Evolutionary conservation across 805 yeast species (phyloP).

Genomic region (Starmerella kuoi): DNA sequence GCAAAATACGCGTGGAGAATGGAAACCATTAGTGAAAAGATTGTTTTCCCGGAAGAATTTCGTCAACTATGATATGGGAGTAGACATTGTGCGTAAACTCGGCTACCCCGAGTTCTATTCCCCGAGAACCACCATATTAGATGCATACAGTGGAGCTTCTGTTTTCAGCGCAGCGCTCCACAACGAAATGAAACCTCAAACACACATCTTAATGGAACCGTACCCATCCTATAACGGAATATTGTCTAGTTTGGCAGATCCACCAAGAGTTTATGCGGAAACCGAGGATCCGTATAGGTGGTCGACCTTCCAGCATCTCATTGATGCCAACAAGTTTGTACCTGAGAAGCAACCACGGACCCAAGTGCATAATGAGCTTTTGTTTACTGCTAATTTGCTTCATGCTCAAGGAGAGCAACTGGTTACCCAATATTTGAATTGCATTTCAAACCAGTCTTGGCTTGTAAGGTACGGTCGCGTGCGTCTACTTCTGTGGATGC

Average conservation of each 20-base stretch:
- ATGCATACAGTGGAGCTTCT: constrained; percentile 34
- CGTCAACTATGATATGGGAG: constrained; percentile 24
- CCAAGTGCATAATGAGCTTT: constrained; percentile 40
- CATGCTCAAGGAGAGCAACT: constrained; percentile 51
- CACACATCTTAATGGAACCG: constrained; percentile 52
- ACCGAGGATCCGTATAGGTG: constrained; percentile 53
- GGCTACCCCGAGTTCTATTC: constrained; percentile 31
- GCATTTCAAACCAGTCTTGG: constrained; percentile 64
- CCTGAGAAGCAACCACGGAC: constrained; percentile 32
- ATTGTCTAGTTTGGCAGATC: constrained; percentile 14
- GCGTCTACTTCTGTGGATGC: constrained; percentile 58
- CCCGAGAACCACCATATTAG: constrained; percentile 25
- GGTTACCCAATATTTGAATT: constrained; percentile 60
- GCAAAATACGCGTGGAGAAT: constrained; percentile 21
- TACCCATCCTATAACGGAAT: constrained; percentile 28
- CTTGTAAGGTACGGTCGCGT: constrained; percentile 60
- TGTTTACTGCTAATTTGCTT: constrained; percentile 50
- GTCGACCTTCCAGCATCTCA: constrained; percentile 43
- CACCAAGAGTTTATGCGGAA: constrained; percentile 25
- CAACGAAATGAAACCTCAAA: constrained; percentile 46
- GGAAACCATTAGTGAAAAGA: constrained; percentile 18
- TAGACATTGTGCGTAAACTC: constrained; percentile 38
- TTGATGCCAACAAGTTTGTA: constrained; percentile 34
- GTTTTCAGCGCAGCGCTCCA: constrained; percentile 52
- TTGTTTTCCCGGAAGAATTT: constrained; percentile 24